phyloP scores from a whole-genome alignment of 192 early-diverging fungal species.

The Mortierella claussenii region DNA sequence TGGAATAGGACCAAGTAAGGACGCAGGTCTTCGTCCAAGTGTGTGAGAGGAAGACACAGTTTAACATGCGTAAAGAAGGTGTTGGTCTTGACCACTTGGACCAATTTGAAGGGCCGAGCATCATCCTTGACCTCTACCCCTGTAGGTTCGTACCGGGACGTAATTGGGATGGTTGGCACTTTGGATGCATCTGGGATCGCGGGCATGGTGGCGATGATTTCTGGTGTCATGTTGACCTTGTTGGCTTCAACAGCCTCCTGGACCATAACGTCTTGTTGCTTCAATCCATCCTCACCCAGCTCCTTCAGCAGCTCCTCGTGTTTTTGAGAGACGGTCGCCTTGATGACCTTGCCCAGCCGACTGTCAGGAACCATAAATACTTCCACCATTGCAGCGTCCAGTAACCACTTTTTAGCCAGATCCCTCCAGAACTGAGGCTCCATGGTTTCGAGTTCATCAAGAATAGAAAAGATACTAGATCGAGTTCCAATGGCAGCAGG shows the following conservation, averaged over 20 bases:
- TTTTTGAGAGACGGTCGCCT: constrained; percentile 54
- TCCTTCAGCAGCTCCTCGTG: constrained; percentile 43
- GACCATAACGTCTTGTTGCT: constrained; percentile 47
- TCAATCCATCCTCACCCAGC: constrained; percentile 63
- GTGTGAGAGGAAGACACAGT: constrained; percentile 62
- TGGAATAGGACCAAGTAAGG: constrained; percentile 82
- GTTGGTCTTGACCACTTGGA: constrained; percentile 72
- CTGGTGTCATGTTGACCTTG: constrained; percentile 49
- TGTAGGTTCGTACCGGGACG: constrained; percentile 25
- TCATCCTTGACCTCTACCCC: constrained; percentile 19
- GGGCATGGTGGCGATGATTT: constrained; percentile 69
- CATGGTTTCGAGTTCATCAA: constrained; percentile 63
- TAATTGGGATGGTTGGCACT: constrained; percentile 55
- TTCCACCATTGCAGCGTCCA: constrained; percentile 65
- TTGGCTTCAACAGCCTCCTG: constrained; percentile 41
- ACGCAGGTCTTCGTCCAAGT: constrained; percentile 68
- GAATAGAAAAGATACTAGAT: constrained; percentile 62
- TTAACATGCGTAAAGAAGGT: constrained; percentile 72
- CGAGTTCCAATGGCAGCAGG: constrained; percentile 66
- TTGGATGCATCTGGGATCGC: constrained; percentile 71
- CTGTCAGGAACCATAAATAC: constrained; percentile 66
- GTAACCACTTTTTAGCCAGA: constrained; percentile 64
- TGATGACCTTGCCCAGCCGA: constrained; percentile 58
- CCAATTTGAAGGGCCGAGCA: constrained; percentile 57
- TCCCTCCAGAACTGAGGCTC: constrained; percentile 65